These are phyloP conservation scores for Blastocystis sp. DNA, from an alignment of 352 stramenopile species.

Conservation along the genomic window DNA sequence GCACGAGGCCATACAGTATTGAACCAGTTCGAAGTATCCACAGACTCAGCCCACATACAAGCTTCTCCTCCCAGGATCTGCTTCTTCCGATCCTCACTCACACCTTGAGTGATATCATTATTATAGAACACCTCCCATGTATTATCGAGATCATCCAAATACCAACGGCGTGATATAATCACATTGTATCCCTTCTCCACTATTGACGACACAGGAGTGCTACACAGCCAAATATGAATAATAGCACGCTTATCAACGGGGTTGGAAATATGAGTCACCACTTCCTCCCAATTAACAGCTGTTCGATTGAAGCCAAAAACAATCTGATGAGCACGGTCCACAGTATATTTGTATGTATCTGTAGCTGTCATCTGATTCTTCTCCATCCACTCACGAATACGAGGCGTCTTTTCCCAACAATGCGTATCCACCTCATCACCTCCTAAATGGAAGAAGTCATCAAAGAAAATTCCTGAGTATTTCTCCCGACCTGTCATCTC, in stretches of 20 bases:
- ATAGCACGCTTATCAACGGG: conserved; percentile 70
- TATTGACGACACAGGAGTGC: conserved; percentile 63
- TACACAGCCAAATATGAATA: conserved; percentile 73
- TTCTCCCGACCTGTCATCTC: conserved; percentile 67
- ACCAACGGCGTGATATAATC: conserved; percentile 72
- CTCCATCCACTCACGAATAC: conserved; percentile 73
- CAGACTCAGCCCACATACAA: conserved; percentile 71
- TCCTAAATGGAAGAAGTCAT: conserved; percentile 75
- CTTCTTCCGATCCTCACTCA: conserved; percentile 16
- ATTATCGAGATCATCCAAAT: conserved; percentile 74
- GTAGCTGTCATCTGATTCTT: conserved; percentile 69
- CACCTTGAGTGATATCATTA: conserved; percentile 72
- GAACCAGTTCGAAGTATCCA: conserved; percentile 72
- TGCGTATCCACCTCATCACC: conserved; percentile 75
- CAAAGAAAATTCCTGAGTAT: conserved; percentile 71
- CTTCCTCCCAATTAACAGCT: conserved; percentile 75
- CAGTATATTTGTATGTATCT: conserved; percentile 74
- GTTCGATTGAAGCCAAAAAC: conserved; percentile 69
- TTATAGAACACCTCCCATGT: conserved; percentile 73
- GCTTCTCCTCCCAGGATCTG: conserved; percentile 74
- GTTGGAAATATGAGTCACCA: conserved; percentile 71
- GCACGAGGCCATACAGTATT: conserved; percentile 73
- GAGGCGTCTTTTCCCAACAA: conserved; percentile 71
- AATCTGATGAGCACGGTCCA: conserved; percentile 70
- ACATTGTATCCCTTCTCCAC: conserved; percentile 70